Base-by-base conservation (phyloP, 208 protist species). In the Kentomonas sorsogonicus region DNA sequence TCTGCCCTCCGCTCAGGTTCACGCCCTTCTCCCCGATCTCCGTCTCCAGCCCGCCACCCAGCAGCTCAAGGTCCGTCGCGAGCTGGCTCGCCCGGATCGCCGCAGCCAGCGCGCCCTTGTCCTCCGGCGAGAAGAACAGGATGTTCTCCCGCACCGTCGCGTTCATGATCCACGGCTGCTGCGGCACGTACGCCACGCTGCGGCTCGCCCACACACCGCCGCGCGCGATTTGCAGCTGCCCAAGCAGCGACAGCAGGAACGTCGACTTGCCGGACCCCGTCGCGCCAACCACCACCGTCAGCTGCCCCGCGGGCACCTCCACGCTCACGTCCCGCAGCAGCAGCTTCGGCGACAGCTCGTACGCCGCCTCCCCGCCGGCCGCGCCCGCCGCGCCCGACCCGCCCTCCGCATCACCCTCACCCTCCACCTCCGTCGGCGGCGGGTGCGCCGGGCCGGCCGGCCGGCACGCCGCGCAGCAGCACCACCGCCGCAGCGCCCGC, bases 141-240 rank as follows among this genome's bases (percentile, higher is more conserved):
- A 98, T 92, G 63, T 98, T 98, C 9, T 94, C 77, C 2, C 73
- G 64, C 16, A 98, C 11, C 25, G 91, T 95, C 18, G 77, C 77
- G 66, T 97, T 97, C 69, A 93, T 83, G 33, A 98, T 95, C 83
- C 86, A 97, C 59, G 94, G 33, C 68, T 92, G 73, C 66, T 98
- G 96, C 18, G 93, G 70, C 25, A 82, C 81, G 60, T 97, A 98
- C 6, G 89, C 89, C 26, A 98, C 76, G 50, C 36, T 69, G 15
- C 56, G 34, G n/a, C 56, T 15, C 10, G 58, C 46, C 41, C 57
- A 65, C 23, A 86, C 61, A 18, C 46, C 34, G 18, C 82, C 82
- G n/a, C 38, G 52, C 40, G 46, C 45, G 1, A 91, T 52, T 5
- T 72, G 69, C 53, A 53, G 66, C 53, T 67, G 40, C 1, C 72